These are phyloP conservation scores for Bruguiera parviflora DNA, from an alignment of 345 rosid genomes.

Conservation along the genomic window DNA sequence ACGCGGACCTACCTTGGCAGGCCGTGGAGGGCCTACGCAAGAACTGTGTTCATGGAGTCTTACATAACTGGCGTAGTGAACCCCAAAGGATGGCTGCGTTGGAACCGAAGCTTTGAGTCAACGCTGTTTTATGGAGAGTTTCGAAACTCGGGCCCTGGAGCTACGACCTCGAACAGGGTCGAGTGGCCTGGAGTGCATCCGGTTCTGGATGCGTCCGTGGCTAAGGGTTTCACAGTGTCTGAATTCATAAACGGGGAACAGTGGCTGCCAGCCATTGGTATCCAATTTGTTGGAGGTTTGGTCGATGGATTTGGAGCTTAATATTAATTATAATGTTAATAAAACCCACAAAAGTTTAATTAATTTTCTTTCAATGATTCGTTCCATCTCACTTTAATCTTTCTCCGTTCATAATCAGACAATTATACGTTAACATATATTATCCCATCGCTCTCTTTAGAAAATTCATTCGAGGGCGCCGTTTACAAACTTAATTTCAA, in stretches of 20 bases:
- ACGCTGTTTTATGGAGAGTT: not conserved
- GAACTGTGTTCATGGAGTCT: not conserved
- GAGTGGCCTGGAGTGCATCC: conserved; percentile 1
- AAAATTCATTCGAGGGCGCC: no score
- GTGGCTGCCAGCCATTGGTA: not conserved
- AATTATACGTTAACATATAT: no score
- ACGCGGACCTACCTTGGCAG: not conserved
- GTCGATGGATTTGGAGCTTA: no score
- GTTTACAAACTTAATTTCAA: no score
- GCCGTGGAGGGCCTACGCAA: not conserved
- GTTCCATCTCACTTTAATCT: no score
- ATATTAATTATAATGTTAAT: no score
- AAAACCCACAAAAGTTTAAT: no score
- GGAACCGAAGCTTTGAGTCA: not conserved
- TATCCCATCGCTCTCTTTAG: no score
- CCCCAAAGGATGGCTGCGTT: not conserved
- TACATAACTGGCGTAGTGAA: not conserved
- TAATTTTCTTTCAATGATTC: no score
- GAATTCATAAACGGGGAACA: not conserved
- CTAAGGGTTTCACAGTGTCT: not conserved
- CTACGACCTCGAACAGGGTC: not conserved
- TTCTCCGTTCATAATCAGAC: no score
- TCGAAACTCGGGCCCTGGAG: not conserved
- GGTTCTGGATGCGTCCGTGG: not conserved
- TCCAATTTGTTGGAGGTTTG: conserved; percentile 1